Evolutionary conservation across 805 yeast genomes (phyloP), one percentile per base, ranked within the genome.

Genomic region (Citeromyces matritensis): DNA sequence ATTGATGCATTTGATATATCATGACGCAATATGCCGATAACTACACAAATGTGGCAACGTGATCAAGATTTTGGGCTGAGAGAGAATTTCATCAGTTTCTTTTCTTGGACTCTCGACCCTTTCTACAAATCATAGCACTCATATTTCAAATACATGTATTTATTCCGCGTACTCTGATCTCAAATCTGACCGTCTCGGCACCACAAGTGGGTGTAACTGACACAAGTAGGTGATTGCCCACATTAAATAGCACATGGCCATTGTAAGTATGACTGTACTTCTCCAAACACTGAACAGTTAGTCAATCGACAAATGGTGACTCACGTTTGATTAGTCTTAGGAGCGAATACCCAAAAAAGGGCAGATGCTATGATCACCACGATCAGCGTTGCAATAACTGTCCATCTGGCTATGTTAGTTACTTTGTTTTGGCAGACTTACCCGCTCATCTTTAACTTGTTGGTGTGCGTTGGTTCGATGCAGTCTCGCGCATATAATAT

Each of bases 181-280:
- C 51, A 85, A 57, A 47, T 86, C 95, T 2, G 93, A 72, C 45
- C 96, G 73, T 51, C 79, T 80, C 27, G 96, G 96, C 27, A 72
- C 84, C 36, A 83, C 94, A 46, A 86, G 63, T 5, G 96, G 96
- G 55, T 86, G 95, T 36, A 86, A 60, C 51, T 86, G 96, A 35
- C 73, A 65, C 41, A 85, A 61, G 49, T 84, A 85, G 6, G 96
- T 85, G 45, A 85, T 75, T 23, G 95, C 96, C 61, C 39, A 71
- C 72, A 48, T 76, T 64, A 52, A 66, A 65, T 23, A 79, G 62
- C 39, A 78, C 56, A 53, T 78, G 61, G 58, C 79, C 77, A 42
- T 67, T 58, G 54, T 73, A 67, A 61, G 65, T 63, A 54, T 74
- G 73, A 28, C 86, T 14, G 83, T 73, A 40, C 80, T 72, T 57